phyloP scores from a whole-genome alignment of 371 early-diverging fungal genomes.

The Circinella umbellata region DNA sequence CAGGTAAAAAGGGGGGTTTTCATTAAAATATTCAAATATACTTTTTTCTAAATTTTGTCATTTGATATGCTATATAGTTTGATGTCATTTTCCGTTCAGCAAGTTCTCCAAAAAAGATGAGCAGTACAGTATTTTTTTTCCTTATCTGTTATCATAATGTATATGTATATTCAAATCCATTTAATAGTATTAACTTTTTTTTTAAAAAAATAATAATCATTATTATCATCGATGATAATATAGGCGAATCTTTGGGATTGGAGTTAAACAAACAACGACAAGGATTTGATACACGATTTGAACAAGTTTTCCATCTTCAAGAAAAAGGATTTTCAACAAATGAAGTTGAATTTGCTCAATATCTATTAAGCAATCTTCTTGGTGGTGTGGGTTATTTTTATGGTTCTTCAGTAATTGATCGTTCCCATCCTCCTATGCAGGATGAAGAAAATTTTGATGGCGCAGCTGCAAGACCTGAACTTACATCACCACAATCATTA shows the following conservation, averaged over 20 bases:
- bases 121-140: conserved; percentile 19
- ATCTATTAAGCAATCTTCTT: conserved; percentile 80
- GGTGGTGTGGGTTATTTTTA: conserved; percentile 90
- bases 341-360: conserved; percentile 76
- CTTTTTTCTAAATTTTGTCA: background rate
- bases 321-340: conserved; percentile 65
- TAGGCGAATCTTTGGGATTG: conserved; percentile 29
- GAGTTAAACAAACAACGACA: conserved; percentile 30
- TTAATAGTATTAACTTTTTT: too few species aligned
- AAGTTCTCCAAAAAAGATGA: conserved; percentile 33
- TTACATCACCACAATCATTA: conserved; percentile 69
- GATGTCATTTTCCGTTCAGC: conserved; percentile 62
- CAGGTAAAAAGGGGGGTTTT: conserved; percentile 47
- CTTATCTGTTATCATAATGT: too few species aligned
- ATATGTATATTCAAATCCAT: too few species aligned
- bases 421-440: conserved; percentile 45
- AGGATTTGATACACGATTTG: conserved; percentile 79
- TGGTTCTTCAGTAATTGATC: conserved; percentile 55
- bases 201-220: too few species aligned
- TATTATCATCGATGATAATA: too few species aligned
- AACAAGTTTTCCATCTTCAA: conserved; percentile 69
- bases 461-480: conserved; percentile 59
- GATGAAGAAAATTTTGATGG: conserved; percentile 61
- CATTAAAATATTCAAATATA: background rate
- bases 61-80: conserved; percentile 40